These are phyloP conservation scores for Beauveria australis DNA, from an alignment of 2,329 filamentous ascomycete genomes.

Conservation along the genomic window DNA sequence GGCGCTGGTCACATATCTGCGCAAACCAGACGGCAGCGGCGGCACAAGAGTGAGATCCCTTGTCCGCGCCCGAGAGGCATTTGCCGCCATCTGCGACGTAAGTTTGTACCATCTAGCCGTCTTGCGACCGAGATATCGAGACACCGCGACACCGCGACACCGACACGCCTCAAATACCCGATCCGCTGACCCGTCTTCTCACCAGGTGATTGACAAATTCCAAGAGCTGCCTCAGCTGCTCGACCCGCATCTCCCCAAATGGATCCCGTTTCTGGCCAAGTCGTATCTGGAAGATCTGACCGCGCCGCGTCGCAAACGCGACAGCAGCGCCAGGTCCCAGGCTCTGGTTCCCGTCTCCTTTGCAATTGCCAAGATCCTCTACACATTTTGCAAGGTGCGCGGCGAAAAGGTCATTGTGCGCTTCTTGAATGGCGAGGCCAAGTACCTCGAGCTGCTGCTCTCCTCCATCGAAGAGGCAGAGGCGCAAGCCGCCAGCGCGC, in stretches of 20 bases:
- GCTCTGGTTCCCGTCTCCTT: conserved; percentile 50
- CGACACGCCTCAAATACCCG: neutral
- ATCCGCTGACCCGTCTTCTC: conserved; percentile 16
- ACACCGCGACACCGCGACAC: neutral
- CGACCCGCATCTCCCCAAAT: conserved; percentile 69
- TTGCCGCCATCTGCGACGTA: conserved; percentile 40
- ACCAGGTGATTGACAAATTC: conserved; percentile 69
- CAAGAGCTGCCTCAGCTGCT: conserved; percentile 93
- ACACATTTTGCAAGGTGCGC: conserved; percentile 88
- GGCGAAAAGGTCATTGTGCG: conserved; percentile 87
- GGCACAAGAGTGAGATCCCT: conserved; percentile 35
- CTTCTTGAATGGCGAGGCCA: conserved; percentile 85
- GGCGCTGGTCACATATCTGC: conserved; percentile 43
- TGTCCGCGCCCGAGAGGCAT: conserved; percentile 42
- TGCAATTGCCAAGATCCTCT: conserved; percentile 72
- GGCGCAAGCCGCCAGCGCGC: conserved; percentile 12
- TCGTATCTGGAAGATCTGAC: conserved; percentile 64
- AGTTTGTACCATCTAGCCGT: conserved; percentile 12
- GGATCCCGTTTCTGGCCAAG: conserved; percentile 66
- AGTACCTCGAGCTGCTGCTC: conserved; percentile 73
- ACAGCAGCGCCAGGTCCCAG: conserved; percentile 24
- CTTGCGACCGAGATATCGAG: neutral
- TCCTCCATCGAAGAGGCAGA: conserved; percentile 60
- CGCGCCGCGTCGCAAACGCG: conserved; percentile 22
- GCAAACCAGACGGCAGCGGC: conserved; percentile 40